A percentile compares a stretch with the other conserved stretches of the same genome.
Evolutionary conservation across 768 basidiomycete genomes (phyloP).

Genomic region (Asterophora lycoperdoides): DNA sequence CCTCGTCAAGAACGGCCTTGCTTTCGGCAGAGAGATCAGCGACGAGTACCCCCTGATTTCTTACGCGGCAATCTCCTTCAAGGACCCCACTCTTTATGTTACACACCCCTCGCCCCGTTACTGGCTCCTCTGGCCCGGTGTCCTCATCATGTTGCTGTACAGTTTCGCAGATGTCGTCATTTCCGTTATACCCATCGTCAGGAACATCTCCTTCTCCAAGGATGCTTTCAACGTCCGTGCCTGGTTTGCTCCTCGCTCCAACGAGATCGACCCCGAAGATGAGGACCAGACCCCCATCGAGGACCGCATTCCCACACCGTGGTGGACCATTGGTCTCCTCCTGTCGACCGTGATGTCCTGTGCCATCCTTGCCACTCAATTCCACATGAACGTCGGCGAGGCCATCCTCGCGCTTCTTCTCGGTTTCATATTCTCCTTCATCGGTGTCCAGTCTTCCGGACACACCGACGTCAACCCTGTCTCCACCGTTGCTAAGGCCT

Average conservation of each 20-base stretch:
- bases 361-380: slow-evolving; percentile 50
- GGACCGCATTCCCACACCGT: slow-evolving; percentile 51
- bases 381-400: slow-evolving; percentile 55
- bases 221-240: neutral
- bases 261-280: slow-evolving; percentile 35
- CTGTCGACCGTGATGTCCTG: slow-evolving; percentile 45
- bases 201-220: neutral
- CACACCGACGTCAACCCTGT: slow-evolving; percentile 62
- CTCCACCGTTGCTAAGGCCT: slow-evolving; percentile 56
- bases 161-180: slow-evolving; percentile 48
- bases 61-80: slow-evolving; percentile 43
- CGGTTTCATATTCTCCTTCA: slow-evolving; percentile 64
- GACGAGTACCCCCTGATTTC: slow-evolving; percentile 40
- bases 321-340: slow-evolving; percentile 52
- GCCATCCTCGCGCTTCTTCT: slow-evolving; percentile 54
- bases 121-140: slow-evolving; percentile 63
- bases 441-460: slow-evolving; percentile 58
- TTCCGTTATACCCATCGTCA: neutral
- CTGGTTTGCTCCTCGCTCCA: neutral
- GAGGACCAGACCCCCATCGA: slow-evolving; percentile 48
- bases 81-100: slow-evolving; percentile 37
- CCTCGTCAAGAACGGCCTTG: slow-evolving; percentile 48
- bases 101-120: slow-evolving; percentile 49
- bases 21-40: slow-evolving; percentile 36
- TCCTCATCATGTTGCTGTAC: slow-evolving; percentile 58